Base-by-base conservation (phyloP, 2,329 filamentous ascomycete genomes). In the Venturia aucupariae region DNA sequence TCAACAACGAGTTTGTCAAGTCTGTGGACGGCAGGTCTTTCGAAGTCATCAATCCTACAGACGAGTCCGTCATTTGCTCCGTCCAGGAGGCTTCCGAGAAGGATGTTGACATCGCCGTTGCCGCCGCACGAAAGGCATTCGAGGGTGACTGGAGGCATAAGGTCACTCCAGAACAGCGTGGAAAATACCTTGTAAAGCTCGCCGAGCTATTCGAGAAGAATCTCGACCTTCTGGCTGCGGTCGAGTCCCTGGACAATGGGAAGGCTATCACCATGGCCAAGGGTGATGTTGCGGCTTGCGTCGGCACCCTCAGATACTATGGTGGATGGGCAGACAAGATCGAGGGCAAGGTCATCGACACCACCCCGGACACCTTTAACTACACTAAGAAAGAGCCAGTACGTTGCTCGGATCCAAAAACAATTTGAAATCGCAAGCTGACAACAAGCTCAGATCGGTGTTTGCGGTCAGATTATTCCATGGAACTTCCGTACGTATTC, bases 271-370 rank as follows among this genome's bases (percentile, higher is more conserved):
- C 73, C 72, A 85, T 90, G 83, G 88, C 90, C 70, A 88, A 86
- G 73, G 88, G 86, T 68, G 91, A 96, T 73, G 82, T 96, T 51
- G 79, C 76, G 64, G 83, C 84, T 69, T 86, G 87, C 65, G 81
- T 84, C 68, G 86, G 82, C 72, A 88, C 84, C 78, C 77, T 97
- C 72, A 86, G 92, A 77, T 97, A 93, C 80, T 94, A 92, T 72
- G 91, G 84, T 72, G 92, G 92, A 67, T 96, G 89, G 87, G 90
- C 91, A 71, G 92, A 96, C 82, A 96, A 96, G 86, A 87, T 94
- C 69, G 83, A 87, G 77, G 91, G 92, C 77, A 91, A 92, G 82
- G 90, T 91, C 65, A 86, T 94, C 68, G 90, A 95, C 71, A 89
- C 90, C 70, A 80, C 83, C 71, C 83, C 85, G 65, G 87, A 90